phyloP scores from a whole-genome alignment of 805 yeast species.

The Kodamaea fukazawae region DNA sequence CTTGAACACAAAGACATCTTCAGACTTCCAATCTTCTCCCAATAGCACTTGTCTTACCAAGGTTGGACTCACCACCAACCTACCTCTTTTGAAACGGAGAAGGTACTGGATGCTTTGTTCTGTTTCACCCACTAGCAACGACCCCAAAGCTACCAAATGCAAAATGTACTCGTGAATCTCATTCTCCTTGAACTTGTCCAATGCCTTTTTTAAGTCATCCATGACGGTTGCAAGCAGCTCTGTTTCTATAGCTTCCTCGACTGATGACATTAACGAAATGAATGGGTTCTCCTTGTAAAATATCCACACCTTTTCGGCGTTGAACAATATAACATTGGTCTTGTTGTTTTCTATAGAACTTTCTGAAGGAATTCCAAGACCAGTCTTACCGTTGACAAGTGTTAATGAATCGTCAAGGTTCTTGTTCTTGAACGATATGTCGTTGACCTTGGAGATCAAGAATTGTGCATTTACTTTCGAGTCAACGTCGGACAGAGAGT shows the following conservation, averaged over 20 bases:
- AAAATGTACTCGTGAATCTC: conserved; percentile 11
- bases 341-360: background rate
- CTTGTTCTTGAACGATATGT: conserved; percentile 1
- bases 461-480: too few species aligned
- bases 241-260: background rate
- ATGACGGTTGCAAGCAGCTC: background rate
- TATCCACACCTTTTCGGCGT: conserved; percentile 12
- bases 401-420: too few species aligned
- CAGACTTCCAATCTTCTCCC: conserved; percentile 1
- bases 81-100: conserved; percentile 12
- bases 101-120: conserved; percentile 8
- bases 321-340: conserved; percentile 4
- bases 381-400: background rate
- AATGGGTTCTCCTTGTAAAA: conserved; percentile 5
- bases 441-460: background rate
- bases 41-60: conserved; percentile 12
- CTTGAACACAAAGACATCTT: conserved; percentile 6
- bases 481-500: too few species aligned
- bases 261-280: background rate
- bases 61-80: conserved; percentile 14
- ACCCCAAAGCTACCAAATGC: conserved; percentile 4
- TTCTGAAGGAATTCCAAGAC: background rate
- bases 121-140: conserved; percentile 3
- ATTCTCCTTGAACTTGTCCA: conserved; percentile 1
- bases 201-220: background rate